Base-by-base conservation (phyloP, 768 basidiomycete genomes). In the Mycena vitilis region DNA sequence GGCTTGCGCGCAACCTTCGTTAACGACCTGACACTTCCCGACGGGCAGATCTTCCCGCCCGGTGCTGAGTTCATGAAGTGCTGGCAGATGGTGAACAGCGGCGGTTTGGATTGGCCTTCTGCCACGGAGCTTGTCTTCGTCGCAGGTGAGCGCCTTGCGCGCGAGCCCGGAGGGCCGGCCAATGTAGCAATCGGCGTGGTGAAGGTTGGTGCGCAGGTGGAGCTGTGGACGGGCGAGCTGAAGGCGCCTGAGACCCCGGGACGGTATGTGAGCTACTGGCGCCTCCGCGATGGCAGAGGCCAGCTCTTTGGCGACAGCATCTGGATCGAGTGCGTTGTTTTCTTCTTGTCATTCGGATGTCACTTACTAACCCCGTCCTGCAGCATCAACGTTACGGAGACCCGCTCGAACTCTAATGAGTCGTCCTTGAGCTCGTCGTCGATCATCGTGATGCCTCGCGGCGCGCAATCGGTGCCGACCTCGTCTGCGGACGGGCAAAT, bases 31-130 rank as follows among this genome's bases (percentile, higher is more conserved):
- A 94, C 92, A 40, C 89, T 93, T 57, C 82, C 86, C 5, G 90
- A 92, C 71, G 94, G 93, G 0, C 92, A 94, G 72, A 78, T 83
- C 25, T 91, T 95, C 75, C 92, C 93, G 37, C 89, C 93, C 9
- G 94, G 94, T 40, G 93, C 92, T 0, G 92, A 93, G 75, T 96
- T 95, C 73, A 86, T 94, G 63, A 95, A 95, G 79, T 88, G 88
- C 23, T 96, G 94, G 94, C 82, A 84, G 63, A 85, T 95, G 82
- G 69, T 83, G 37, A 96, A 96, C 73, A 85, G 85, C 71, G 90
- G 93, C 18, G 74, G 72, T 16, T 62, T 76, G 7, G 84, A 88
- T 22, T 95, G 93, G 94, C 92, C 92, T 0, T 83, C 85, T 34
- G 78, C 81, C 15, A 94, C 94, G 0, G 84, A 89, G 73, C 78